Evolutionary conservation across 1,284 basidiomycete species (phyloP).

Genomic region (Ceratobasidium sp.): DNA sequence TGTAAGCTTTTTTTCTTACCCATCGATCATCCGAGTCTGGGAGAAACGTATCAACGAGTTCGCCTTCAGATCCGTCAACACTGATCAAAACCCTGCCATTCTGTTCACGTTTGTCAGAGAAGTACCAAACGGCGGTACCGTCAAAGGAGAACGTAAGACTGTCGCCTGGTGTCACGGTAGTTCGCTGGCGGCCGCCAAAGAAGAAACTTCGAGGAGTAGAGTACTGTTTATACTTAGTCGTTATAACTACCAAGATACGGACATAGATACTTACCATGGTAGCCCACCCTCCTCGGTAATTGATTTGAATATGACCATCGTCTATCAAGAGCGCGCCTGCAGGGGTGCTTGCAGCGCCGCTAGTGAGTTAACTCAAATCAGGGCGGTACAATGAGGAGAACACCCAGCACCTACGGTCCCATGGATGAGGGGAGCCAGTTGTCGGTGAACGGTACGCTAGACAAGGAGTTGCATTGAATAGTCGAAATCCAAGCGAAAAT

Average conservation of each 20-base stretch:
- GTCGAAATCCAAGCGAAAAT: too few relatives aligned
- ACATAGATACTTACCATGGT: too few relatives aligned
- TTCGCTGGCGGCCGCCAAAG: neutral
- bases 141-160: slow-evolving; percentile 14
- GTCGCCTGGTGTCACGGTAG: slow-evolving; percentile 17
- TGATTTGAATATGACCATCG: slow-evolving; percentile 2
- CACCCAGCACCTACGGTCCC: too few relatives aligned
- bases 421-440: too few relatives aligned
- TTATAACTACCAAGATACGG: neutral
- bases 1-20: neutral
- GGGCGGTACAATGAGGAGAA: too few relatives aligned
- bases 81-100: slow-evolving; percentile 3
- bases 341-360: slow-evolving; percentile 4
- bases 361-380: neutral
- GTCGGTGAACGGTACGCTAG: too few relatives aligned
- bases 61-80: slow-evolving; percentile 4
- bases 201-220: neutral
- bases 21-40: neutral
- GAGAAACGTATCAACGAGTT: neutral
- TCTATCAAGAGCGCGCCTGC: neutral
- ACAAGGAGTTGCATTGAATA: too few relatives aligned
- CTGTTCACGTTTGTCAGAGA: slow-evolving; percentile 2
- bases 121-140: slow-evolving; percentile 27
- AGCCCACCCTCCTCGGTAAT: neutral
- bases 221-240: neutral